A percentile compares a stretch with the other conserved stretches of the same genome.
These are phyloP conservation scores for Saccharata proteae DNA, from an alignment of 2,329 filamentous ascomycete genomes.

Conservation along the genomic window DNA sequence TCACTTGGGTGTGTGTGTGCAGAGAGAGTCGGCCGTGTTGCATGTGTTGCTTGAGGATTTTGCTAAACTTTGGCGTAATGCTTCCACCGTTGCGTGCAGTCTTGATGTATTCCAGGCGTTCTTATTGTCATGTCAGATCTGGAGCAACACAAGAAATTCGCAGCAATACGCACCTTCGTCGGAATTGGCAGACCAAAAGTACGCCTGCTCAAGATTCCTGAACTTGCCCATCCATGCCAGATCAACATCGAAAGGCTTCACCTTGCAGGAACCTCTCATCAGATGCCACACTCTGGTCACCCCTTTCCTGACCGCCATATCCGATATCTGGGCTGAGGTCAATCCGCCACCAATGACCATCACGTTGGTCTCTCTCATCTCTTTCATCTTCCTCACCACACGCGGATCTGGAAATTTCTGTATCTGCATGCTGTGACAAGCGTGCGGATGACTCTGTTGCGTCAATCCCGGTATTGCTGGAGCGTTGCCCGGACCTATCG, in stretches of 20 bases:
- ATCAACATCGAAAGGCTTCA: constrained; percentile 69
- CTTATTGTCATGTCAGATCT: constrained; percentile 16
- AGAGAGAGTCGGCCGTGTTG: constrained; percentile 41
- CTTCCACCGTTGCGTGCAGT: constrained; percentile 63
- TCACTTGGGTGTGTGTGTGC: constrained; percentile 46
- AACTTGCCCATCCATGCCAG: constrained; percentile 75
- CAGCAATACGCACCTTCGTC: constrained; percentile 39
- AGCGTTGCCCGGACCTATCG: constrained; percentile 55
- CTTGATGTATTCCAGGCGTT: constrained; percentile 54
- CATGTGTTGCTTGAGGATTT: constrained; percentile 51
- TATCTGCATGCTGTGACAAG: constrained; percentile 55
- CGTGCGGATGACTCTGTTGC: constrained; percentile 27
- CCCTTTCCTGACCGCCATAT: constrained; percentile 52
- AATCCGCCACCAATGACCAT: constrained; percentile 65
- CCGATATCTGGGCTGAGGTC: constrained; percentile 62
- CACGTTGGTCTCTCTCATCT: constrained; percentile 44
- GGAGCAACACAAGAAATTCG: neutral
- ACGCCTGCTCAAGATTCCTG: constrained; percentile 62
- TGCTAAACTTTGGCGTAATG: constrained; percentile 56
- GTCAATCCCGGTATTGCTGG: constrained; percentile 36
- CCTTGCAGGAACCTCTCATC: constrained; percentile 47
- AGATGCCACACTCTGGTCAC: constrained; percentile 58
- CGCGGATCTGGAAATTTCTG: constrained; percentile 43
- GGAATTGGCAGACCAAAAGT: constrained; percentile 64
- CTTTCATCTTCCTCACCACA: constrained; percentile 41